Evolutionary conservation across 1,139 yeast genomes (phyloP).

Genomic region (Protomyces arabidopsidicola): DNA sequence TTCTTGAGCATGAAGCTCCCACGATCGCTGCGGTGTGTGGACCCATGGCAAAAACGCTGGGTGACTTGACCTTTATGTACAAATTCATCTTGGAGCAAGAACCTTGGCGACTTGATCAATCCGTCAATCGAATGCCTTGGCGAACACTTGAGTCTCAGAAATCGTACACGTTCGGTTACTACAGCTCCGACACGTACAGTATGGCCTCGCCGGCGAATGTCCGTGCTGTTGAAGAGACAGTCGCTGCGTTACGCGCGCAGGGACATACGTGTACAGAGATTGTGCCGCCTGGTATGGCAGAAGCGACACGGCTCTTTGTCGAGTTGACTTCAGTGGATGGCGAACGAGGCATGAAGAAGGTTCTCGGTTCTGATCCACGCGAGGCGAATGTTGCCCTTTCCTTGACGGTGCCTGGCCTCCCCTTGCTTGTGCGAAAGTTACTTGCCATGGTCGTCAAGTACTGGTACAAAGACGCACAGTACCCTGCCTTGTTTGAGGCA

Average conservation of each 20-base stretch:
- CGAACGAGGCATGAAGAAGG: slow-evolving; percentile 53
- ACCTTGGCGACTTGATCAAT: slow-evolving; percentile 55
- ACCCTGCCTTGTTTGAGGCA: slow-evolving; percentile 44
- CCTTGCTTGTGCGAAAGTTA: slow-evolving; percentile 41
- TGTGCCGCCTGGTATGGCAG: slow-evolving; percentile 29
- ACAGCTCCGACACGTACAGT: slow-evolving; percentile 51
- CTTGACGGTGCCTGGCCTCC: slow-evolving; percentile 41
- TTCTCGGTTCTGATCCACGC: slow-evolving; percentile 54
- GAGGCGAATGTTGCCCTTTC: slow-evolving; percentile 44
- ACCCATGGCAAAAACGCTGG: slow-evolving; percentile 55
- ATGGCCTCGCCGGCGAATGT: slow-evolving; percentile 67
- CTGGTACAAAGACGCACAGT: slow-evolving; percentile 40
- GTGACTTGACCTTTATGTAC: slow-evolving; percentile 62
- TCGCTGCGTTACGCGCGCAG: slow-evolving; percentile 42
- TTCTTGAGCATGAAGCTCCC: slow-evolving; percentile 41
- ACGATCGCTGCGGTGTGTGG: slow-evolving; percentile 52
- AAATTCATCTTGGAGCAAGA: slow-evolving; percentile 49
- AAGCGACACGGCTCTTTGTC: slow-evolving; percentile 55
- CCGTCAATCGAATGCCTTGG: slow-evolving; percentile 49
- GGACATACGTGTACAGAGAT: slow-evolving; percentile 51
- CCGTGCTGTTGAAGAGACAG: slow-evolving; percentile 47
- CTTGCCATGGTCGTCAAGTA: slow-evolving; percentile 38
- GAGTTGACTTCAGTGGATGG: slow-evolving; percentile 47
- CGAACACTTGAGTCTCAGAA: not conserved
- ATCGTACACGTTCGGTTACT: slow-evolving; percentile 40